A percentile compares a stretch with the other conserved stretches of the same genome.
These are phyloP conservation scores for Cupressus sempervirens DNA, from an alignment of 75 land plant genomes.

Conservation along the genomic window DNA sequence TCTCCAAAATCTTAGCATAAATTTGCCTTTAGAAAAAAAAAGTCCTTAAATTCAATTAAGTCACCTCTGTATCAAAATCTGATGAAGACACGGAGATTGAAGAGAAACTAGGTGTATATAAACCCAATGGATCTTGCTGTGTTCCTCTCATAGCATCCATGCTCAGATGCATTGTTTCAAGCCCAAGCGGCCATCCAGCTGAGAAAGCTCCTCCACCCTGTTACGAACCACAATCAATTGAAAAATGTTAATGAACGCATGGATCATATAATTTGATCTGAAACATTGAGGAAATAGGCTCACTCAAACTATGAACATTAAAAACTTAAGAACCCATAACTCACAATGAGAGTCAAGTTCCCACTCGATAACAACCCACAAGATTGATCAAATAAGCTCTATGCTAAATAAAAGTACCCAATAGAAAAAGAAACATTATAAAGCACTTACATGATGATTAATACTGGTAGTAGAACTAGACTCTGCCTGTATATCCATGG, in stretches of 20 bases:
- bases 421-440: neutral
- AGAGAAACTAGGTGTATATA: slow-evolving; percentile 2
- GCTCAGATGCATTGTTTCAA: neutral
- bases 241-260: neutral
- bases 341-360: neutral
- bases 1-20: neutral
- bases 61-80: slow-evolving; percentile 12
- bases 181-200: slow-evolving; percentile 10
- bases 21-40: neutral
- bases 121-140: neutral
- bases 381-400: neutral
- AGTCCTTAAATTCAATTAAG: neutral
- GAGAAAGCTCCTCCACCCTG: neutral
- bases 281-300: too few species aligned
- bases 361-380: neutral
- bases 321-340: neutral
- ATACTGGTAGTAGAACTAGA: neutral
- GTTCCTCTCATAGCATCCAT: neutral
- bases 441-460: neutral
- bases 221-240: neutral
- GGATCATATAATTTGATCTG: too few species aligned
- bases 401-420: neutral
- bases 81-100: neutral
- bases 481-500: slow-evolving; percentile 5
- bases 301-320: too few species aligned